These are phyloP conservation scores for Tephrocybe sp. DNA, from an alignment of 768 basidiomycete species.

Conservation along the genomic window DNA sequence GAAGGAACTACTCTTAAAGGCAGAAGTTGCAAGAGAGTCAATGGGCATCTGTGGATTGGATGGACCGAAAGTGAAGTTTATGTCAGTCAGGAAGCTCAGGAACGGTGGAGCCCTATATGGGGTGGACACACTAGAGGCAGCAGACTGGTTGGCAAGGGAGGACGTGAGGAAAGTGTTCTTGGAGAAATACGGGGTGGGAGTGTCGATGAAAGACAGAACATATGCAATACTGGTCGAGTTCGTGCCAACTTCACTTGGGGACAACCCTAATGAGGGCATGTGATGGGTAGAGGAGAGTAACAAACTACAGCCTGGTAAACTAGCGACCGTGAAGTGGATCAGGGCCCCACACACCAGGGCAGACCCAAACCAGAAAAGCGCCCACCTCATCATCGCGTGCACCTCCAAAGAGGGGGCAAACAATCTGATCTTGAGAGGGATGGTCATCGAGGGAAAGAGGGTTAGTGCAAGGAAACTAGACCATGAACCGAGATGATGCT, in stretches of 20 bases:
- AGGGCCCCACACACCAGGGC: background rate
- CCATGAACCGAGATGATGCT: conserved; percentile 8
- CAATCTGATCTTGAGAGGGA: conserved; percentile 6
- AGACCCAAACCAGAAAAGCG: background rate
- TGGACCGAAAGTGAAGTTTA: background rate
- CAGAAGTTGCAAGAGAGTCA: background rate
- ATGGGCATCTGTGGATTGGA: background rate
- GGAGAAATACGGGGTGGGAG: background rate
- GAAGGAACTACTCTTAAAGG: background rate
- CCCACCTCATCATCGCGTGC: background rate
- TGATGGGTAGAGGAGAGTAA: background rate
- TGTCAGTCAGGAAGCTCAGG: background rate
- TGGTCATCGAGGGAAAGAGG: conserved; percentile 17
- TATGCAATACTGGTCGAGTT: background rate
- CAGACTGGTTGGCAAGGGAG: background rate
- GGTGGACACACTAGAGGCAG: background rate
- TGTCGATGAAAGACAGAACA: background rate
- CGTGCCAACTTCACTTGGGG: background rate
- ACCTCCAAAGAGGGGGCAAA: conserved; percentile 11
- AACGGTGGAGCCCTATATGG: background rate
- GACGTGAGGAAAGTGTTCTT: background rate
- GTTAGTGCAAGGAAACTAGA: conserved; percentile 13
- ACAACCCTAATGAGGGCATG: background rate
- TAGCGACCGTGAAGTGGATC: background rate
- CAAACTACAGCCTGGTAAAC: background rate